Conservation (phyloP, 257 asterid species). For the Henckelia pumila region DNA sequence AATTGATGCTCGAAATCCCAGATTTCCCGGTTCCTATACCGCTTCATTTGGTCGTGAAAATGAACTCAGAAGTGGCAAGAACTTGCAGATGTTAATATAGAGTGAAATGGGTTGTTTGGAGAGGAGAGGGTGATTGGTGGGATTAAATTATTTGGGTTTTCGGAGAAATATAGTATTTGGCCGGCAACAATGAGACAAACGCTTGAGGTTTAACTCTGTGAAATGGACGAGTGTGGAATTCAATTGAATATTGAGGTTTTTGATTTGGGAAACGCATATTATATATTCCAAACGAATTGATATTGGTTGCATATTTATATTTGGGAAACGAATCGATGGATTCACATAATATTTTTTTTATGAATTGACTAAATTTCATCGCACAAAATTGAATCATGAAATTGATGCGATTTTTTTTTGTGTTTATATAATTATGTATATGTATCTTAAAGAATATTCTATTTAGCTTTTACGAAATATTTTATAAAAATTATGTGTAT, state of each 20-base stretch:
- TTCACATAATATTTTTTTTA: no score
- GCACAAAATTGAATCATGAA: no score
- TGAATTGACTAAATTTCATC: no score
- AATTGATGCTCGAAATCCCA: slow-evolving; percentile 51
- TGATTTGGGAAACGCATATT: slow-evolving; percentile 23
- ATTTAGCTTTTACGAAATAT: no score
- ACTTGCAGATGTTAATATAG: slow-evolving; percentile 1
- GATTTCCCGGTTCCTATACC: slow-evolving; percentile 28
- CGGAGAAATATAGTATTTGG: slow-evolving; percentile 29
- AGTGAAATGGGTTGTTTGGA: slow-evolving; percentile 4
- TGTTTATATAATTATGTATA: no score
- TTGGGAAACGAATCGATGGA: no score
- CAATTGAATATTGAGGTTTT: slow-evolving; percentile 19
- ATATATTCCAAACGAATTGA: no score
- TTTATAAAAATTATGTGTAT: no score
- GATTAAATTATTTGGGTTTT: slow-evolving; percentile 28
- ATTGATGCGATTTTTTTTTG: no score
- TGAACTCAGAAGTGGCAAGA: background rate
- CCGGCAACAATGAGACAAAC: slow-evolving; percentile 44
- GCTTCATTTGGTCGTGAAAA: slow-evolving; percentile 33
- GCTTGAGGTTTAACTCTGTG: slow-evolving; percentile 30
- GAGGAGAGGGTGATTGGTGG: slow-evolving; percentile 20
- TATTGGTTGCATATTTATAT: no score
- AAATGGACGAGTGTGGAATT: slow-evolving; percentile 38
- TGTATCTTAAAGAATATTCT: no score